Conservation (phyloP, 1,284 basidiomycete genomes). For the Singerocomus inundabilis region DNA sequence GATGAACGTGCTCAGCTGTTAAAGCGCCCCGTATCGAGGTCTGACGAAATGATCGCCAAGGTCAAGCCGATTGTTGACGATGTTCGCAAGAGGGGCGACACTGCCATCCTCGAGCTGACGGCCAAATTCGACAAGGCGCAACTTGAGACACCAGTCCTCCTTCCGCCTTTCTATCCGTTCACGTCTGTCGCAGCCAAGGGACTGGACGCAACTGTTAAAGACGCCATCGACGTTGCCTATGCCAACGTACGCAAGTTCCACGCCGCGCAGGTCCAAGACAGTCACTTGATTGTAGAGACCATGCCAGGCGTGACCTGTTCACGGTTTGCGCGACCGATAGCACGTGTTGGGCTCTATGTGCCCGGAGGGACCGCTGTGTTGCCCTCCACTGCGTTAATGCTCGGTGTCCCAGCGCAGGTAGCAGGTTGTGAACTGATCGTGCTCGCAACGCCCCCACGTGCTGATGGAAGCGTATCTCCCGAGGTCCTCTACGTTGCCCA, state of each 20-base stretch:
- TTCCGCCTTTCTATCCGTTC: constrained; percentile 71
- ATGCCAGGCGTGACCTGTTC: constrained; percentile 98
- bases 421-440: constrained; percentile 93
- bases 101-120: constrained; percentile 85
- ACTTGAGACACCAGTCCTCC: constrained; percentile 60
- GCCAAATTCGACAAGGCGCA: constrained; percentile 89
- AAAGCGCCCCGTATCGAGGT: constrained; percentile 89
- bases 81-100: constrained; percentile 84
- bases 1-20: constrained; percentile 72
- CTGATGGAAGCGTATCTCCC: constrained; percentile 88
- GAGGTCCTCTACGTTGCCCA: constrained; percentile 95
- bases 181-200: constrained; percentile 51
- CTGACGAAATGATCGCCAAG: constrained; percentile 91
- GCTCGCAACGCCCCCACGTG: constrained; percentile 91
- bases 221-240: constrained; percentile 92
- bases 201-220: constrained; percentile 63
- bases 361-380: constrained; percentile 97
- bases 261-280: constrained; percentile 73
- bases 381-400: constrained; percentile 97
- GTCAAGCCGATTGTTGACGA: constrained; percentile 94
- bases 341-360: constrained; percentile 95
- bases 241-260: constrained; percentile 92
- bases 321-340: constrained; percentile 91
- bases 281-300: constrained; percentile 85
- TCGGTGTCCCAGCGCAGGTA: constrained; percentile 97